Percentiles rank a stretch among this genome's conserved stretches.
phyloP scores from a whole-genome alignment of 2,329 filamentous ascomycete species.

The Aphanoascus verrucosus region DNA sequence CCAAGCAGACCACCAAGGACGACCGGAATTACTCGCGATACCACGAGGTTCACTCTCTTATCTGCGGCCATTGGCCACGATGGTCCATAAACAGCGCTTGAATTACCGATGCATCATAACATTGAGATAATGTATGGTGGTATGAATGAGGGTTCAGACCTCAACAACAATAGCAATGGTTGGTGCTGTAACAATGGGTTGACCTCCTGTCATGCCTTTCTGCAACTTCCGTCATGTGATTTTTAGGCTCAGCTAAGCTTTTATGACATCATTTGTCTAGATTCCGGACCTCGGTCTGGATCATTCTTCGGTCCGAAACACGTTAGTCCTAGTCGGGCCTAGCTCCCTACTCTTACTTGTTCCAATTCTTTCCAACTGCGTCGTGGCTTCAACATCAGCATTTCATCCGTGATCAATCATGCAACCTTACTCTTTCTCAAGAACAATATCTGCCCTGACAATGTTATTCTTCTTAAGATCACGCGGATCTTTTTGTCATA shows the following conservation, averaged over 20 bases:
- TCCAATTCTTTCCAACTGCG: too few species aligned
- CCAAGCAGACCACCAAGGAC: slow-evolving; percentile 55
- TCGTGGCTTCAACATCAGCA: too few species aligned
- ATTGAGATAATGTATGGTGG: background rate
- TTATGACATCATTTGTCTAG: background rate
- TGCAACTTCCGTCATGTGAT: background rate
- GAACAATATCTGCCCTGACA: too few species aligned
- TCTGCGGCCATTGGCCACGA: slow-evolving; percentile 26
- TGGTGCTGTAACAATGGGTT: background rate
- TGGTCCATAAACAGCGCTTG: background rate
- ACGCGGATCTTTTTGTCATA: too few species aligned
- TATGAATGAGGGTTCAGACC: background rate
- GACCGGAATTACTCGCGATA: slow-evolving; percentile 57
- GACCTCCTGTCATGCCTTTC: background rate
- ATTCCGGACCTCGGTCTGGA: background rate
- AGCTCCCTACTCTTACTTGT: too few species aligned
- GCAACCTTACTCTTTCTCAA: too few species aligned
- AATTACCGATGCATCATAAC: slow-evolving; percentile 8
- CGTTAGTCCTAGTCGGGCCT: background rate
- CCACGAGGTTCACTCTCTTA: slow-evolving; percentile 45
- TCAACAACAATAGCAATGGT: background rate
- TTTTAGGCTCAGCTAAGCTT: background rate
- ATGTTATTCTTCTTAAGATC: too few species aligned
- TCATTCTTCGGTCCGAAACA: too few species aligned
- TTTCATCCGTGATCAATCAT: too few species aligned